Evolutionary conservation across 208 protist species (phyloP), one percentile per base, ranked within the genome.

Genomic region (Phytomonas serpens): DNA sequence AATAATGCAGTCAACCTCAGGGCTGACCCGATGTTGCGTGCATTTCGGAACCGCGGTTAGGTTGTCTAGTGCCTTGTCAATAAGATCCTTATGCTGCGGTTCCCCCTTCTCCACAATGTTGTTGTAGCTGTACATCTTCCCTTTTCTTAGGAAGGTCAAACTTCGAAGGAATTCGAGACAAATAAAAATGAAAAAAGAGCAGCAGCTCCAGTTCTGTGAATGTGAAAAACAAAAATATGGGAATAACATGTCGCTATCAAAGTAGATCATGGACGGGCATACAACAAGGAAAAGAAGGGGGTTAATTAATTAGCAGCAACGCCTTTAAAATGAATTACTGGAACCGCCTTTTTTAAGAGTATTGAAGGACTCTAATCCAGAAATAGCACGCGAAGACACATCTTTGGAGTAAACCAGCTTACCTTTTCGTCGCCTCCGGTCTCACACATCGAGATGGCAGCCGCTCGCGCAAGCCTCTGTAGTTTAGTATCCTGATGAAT

Each of bases 71-170:
- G 69, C 68, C 33, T 74, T 51, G 68, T 96, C 88, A 68, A 96
- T 89, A 57, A 87, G n/a, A 0, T 81, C 71, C 75, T 90, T 93
- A 27, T 92, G 80, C 23, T 63, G 31, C 2, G 90, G 88, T 61
- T 92, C 88, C 32, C 78, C 73, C 74, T 93, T 96, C 72, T 93
- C 85, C 4, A 93, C 71, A 67, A 96, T 93, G 79, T 96, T 92
- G 76, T 93, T 93, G 79, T 93, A 96, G 72, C 90, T 90, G 73
- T 87, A 85, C 71, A 84, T 74, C 29, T 29, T 67, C 32, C 29
- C 36, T 34, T 40, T 69, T 16, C 36, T 67, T 36, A 36, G 51
- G 51, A 70, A 38, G 36, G 11, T 23, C 57, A 32, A 34, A 42
- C 34, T 32, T 61, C 16, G 33, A 69, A 64, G 30, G 4, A 38